A percentile compares a stretch with the other conserved stretches of the same genome.
Evolutionary conservation across 306 rosid species (phyloP).

Genomic region (Herpetospermum pedunculosum): DNA sequence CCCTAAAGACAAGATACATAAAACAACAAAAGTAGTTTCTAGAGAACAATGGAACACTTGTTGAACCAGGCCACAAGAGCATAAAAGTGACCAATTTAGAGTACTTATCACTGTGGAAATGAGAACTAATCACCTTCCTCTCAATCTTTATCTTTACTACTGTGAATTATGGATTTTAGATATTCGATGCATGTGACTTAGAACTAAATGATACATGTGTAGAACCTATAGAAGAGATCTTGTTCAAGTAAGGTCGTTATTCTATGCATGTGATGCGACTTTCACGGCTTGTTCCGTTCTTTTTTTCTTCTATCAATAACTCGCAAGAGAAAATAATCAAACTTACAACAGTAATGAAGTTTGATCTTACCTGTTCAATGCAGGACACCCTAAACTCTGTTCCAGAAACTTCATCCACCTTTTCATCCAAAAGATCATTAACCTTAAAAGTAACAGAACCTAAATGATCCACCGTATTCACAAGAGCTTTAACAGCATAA

Average conservation of each 20-base stretch:
- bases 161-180: neutral
- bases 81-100: neutral
- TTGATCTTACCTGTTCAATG: slow-evolving; percentile 70
- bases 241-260: no score
- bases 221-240: no score
- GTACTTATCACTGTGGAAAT: neutral
- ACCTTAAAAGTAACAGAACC: slow-evolving; percentile 95
- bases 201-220: no score
- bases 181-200: neutral
- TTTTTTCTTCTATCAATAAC: neutral
- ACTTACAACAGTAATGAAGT: neutral
- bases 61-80: neutral
- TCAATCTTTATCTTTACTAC: neutral
- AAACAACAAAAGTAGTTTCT: neutral
- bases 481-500: slow-evolving; percentile 91
- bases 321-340: neutral
- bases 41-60: neutral
- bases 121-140: slow-evolving; percentile 1
- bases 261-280: neutral
- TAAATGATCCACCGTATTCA: slow-evolving; percentile 96
- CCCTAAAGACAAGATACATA: neutral
- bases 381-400: slow-evolving; percentile 79
- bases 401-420: slow-evolving; percentile 84
- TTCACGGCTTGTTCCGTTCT: neutral
- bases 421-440: slow-evolving; percentile 84